phyloP scores from a whole-genome alignment of 2,329 filamentous ascomycete species.

The Zymoseptoria brevis region DNA sequence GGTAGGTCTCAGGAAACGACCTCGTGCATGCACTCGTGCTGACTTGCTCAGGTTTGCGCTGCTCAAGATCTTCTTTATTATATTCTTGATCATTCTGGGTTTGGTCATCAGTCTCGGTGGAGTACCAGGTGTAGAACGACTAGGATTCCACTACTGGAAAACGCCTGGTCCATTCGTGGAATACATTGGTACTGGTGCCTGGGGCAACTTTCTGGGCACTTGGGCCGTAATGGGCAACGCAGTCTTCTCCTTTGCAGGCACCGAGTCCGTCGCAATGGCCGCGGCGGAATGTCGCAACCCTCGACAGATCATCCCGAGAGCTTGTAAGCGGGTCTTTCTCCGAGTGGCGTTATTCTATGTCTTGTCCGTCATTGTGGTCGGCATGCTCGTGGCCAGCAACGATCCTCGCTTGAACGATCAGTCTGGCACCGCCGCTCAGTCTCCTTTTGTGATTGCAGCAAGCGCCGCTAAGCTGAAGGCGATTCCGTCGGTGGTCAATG shows the following conservation, averaged over 20 bases:
- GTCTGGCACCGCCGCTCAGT: constrained; percentile 35
- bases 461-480: constrained; percentile 50
- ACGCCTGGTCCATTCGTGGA: constrained; percentile 11
- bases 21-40: neutral
- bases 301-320: constrained; percentile 18
- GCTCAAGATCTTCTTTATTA: constrained; percentile 11
- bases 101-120: constrained; percentile 14
- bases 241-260: constrained; percentile 12
- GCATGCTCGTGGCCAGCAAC: constrained; percentile 25
- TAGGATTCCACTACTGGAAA: constrained; percentile 13
- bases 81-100: constrained; percentile 12
- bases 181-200: constrained; percentile 5
- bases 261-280: constrained; percentile 12
- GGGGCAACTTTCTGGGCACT: constrained; percentile 17
- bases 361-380: constrained; percentile 25
- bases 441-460: constrained; percentile 61
- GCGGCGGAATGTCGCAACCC: constrained; percentile 22
- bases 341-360: constrained; percentile 29
- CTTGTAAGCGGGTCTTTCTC: constrained; percentile 19
- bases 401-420: constrained; percentile 24
- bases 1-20: neutral
- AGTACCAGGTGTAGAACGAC: constrained; percentile 6
- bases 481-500: constrained; percentile 61
- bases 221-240: constrained; percentile 12
- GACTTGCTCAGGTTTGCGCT: constrained; percentile 7